Conservation (phyloP, 2,329 filamentous ascomycete genomes). For the Colletotrichum sp. region DNA sequence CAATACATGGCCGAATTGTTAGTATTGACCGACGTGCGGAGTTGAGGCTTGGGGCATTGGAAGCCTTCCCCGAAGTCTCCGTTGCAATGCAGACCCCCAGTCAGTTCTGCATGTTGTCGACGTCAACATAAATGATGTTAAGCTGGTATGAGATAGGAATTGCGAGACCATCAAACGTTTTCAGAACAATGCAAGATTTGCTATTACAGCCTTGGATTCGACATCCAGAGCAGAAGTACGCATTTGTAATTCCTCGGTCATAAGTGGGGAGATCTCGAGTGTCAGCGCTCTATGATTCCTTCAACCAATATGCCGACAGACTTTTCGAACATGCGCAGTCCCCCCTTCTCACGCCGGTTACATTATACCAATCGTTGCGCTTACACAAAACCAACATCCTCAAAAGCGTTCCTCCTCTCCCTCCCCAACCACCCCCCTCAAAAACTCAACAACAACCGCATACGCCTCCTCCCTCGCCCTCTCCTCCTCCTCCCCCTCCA, state of each 20-base stretch:
- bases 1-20: accelerated
- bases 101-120: too few relatives aligned
- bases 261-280: too few relatives aligned
- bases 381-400: not conserved
- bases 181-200: not conserved
- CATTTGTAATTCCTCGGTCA: accelerated
- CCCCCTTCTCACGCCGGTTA: not conserved
- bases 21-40: accelerated
- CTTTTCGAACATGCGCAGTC: accelerated
- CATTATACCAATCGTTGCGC: not conserved
- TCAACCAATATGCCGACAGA: not conserved
- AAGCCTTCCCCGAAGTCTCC: accelerated
- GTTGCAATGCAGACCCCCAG: accelerated
- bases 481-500: not conserved
- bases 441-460: not conserved
- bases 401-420: accelerated
- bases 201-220: too few relatives aligned
- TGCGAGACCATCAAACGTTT: not conserved
- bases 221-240: too few relatives aligned
- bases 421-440: not conserved
- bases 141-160: accelerated
- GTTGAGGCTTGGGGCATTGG: not conserved
- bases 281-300: too few relatives aligned
- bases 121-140: accelerated
- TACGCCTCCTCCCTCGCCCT: not conserved